A percentile compares a stretch with the other conserved stretches of the same genome.
Conservation (phyloP, 352 stramenopile genomes). For the Blastocystis hominis region DNA sequence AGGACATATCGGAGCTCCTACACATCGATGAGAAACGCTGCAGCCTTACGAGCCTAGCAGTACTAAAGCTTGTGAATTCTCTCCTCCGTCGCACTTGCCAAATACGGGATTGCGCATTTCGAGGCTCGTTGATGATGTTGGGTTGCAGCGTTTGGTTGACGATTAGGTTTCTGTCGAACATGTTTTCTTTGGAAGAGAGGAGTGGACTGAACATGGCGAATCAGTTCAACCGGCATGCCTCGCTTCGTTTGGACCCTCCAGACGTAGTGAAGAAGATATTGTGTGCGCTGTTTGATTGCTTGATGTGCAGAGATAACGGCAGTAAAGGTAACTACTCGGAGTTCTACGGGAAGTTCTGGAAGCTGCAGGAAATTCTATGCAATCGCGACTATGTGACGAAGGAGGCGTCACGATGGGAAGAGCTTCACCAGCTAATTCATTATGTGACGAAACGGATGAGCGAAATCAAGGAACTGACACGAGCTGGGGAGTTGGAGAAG, state of each 20-base stretch:
- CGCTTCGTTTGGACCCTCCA: not conserved
- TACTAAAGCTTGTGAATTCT: conserved; percentile 45
- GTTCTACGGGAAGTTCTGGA: conserved; percentile 39
- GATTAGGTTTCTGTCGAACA: conserved; percentile 31
- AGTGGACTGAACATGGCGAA: conserved; percentile 47
- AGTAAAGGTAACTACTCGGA: not conserved
- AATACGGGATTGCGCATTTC: conserved; percentile 21
- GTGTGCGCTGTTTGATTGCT: not conserved
- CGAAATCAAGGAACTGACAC: not conserved
- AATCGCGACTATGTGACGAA: conserved; percentile 50
- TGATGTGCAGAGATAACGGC: not conserved
- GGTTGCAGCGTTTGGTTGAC: not conserved
- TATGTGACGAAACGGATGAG: not conserved
- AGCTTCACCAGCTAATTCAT: not conserved
- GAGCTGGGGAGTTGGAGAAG: conserved; percentile 2
- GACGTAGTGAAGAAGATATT: not conserved
- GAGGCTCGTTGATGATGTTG: conserved; percentile 39
- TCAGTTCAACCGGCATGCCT: not conserved
- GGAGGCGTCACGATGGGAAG: not conserved
- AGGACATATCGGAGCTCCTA: conserved; percentile 1
- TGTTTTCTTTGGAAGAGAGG: conserved; percentile 45
- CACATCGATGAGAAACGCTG: not conserved
- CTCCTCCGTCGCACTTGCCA: not conserved
- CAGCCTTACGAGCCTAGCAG: not conserved
- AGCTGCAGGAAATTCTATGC: conserved; percentile 18